phyloP scores from a whole-genome alignment of 257 asterid genomes.

The Salvia hispanica region DNA sequence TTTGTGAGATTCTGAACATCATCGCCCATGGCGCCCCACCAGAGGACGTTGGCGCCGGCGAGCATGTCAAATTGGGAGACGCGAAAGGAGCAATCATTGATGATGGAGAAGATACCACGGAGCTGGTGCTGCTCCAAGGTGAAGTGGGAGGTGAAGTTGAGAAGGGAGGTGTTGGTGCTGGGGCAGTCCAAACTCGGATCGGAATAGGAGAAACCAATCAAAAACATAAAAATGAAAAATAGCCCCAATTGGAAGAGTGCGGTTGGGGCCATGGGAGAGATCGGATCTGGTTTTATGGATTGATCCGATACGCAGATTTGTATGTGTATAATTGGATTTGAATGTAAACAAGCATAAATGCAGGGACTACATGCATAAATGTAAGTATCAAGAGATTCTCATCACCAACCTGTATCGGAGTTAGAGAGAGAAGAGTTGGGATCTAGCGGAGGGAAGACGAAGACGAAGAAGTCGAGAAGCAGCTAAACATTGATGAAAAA shows the following conservation, averaged over 20 bases:
- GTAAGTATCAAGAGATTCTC: neutral
- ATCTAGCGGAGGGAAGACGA: conserved; percentile 33
- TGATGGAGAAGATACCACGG: conserved; percentile 67
- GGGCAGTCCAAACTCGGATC: conserved; percentile 63
- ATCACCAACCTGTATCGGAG: conserved; percentile 28
- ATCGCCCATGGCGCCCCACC: conserved; percentile 87
- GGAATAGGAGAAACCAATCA: conserved; percentile 45
- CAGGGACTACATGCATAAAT: conserved; percentile 24
- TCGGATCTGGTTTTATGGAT: conserved; percentile 40
- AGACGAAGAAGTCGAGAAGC: conserved; percentile 31
- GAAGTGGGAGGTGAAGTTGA: conserved; percentile 79
- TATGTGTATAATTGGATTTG: conserved; percentile 18
- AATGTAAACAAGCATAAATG: neutral
- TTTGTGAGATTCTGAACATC: conserved; percentile 71
- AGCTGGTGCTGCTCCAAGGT: conserved; percentile 95
- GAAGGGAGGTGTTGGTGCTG: conserved; percentile 52
- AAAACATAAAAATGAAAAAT: conserved; percentile 34
- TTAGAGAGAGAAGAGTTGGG: conserved; percentile 27
- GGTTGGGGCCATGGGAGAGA: conserved; percentile 44
- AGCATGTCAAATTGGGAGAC: conserved; percentile 90
- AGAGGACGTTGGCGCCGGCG: conserved; percentile 78
- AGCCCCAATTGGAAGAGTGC: conserved; percentile 34
- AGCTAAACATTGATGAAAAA: neutral
- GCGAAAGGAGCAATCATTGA: conserved; percentile 74
- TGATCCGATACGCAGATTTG: conserved; percentile 30